Evolutionary conservation across 768 basidiomycete species (phyloP).

Genomic region (Cytidiella melzeri): DNA sequence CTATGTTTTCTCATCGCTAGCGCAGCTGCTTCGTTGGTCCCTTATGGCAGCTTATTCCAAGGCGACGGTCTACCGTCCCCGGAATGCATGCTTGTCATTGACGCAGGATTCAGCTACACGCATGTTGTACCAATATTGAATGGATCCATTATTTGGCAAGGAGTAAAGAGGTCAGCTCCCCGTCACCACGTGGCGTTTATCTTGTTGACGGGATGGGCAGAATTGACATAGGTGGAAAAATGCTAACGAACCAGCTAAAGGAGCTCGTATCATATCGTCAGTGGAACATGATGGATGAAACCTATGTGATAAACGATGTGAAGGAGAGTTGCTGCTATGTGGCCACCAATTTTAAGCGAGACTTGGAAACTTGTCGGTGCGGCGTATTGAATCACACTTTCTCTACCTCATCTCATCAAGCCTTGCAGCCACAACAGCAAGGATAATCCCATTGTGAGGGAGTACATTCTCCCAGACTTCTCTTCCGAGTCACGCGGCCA

Average conservation of each 20-base stretch:
- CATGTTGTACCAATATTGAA: slow-evolving; percentile 82
- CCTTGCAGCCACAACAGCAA: slow-evolving; percentile 43
- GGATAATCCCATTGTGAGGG: slow-evolving; percentile 67
- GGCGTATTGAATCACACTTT: slow-evolving; percentile 23
- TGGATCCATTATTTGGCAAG: slow-evolving; percentile 69
- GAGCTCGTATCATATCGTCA: slow-evolving; percentile 92
- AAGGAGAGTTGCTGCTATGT: slow-evolving; percentile 91
- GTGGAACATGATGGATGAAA: slow-evolving; percentile 99
- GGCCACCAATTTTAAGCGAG: slow-evolving; percentile 59
- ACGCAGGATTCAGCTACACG: slow-evolving; percentile 92
- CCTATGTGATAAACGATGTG: slow-evolving; percentile 87
- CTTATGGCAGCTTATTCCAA: slow-evolving; percentile 66
- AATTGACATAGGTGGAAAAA: slow-evolving; percentile 92
- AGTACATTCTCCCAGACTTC: slow-evolving; percentile 90
- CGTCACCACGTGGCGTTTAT: neutral
- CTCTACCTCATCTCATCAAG: neutral
- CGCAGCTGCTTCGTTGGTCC: slow-evolving; percentile 74
- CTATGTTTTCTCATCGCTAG: slow-evolving; percentile 10
- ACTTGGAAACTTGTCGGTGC: slow-evolving; percentile 77
- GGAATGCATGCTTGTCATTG: slow-evolving; percentile 78
- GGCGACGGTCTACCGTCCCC: slow-evolving; percentile 44
- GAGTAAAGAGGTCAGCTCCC: slow-evolving; percentile 64
- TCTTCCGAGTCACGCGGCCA: slow-evolving; percentile 57
- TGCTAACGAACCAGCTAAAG: slow-evolving; percentile 92
- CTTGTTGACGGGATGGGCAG: slow-evolving; percentile 34